Evolutionary conservation across 768 basidiomycete species (phyloP), one percentile per base, ranked within the genome.

Genomic region (Lactarius akahatsu): DNA sequence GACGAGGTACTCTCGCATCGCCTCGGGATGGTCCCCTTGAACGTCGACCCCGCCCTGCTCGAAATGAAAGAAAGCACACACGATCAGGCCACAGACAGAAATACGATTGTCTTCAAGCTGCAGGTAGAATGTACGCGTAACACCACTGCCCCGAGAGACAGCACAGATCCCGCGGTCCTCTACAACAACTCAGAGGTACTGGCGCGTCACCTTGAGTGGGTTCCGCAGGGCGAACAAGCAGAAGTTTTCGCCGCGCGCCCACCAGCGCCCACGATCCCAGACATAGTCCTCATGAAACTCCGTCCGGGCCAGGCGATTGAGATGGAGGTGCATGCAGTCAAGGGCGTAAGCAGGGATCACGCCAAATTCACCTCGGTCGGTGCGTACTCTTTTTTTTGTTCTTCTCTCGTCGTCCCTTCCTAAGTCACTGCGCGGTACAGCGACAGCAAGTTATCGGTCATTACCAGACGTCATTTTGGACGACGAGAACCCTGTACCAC

Each of bases 281-380:
- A 97, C 73, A 95, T 97, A 65, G 89, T 98, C 34, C 80, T 99
- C 32, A 90, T 89, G 2, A 98, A 98, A 75, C 78, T 98, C 60
- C 82, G 96, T 55, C 96, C 96, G 0, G 96, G 96, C 6, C 97
- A 99, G 77, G 81, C 83, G 59, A 80, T 99, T 47, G 83, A 92
- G 50, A 85, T 92, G 79, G 90, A 94, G 72, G 72, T 96, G 63
- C 95, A 98, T 73, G 96, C 94, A 26, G 80, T 95, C 67, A 98
- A 98, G 73, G 92, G 94, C 16, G 86, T 92, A 18, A 95, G 95
- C 18, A 92, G 92, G 72, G 94, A 96, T 68, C 96, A 99, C 72
- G 95, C 97, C 56, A 99, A 99, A 75, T 99, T 92, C 76, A 92
- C 86, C 65, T 95, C 97, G 36, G 97, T 98, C 60, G 94, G 95